These are phyloP conservation scores for Ochetophila trinervis DNA, from an alignment of 306 rosid species.

Conservation along the genomic window DNA sequence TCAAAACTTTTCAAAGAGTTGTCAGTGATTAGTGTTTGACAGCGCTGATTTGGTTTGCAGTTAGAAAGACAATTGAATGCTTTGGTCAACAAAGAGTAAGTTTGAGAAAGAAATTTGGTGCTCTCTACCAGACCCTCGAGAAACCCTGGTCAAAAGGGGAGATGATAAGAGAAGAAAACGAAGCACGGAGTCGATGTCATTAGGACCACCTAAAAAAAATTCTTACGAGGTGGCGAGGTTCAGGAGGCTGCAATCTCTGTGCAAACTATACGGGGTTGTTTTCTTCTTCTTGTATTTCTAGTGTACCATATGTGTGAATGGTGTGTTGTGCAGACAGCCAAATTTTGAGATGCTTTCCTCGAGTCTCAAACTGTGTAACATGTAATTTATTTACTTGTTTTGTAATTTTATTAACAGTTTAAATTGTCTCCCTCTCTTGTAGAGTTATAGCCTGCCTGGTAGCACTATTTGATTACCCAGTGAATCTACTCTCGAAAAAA, in stretches of 20 bases:
- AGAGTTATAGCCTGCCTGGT: no score
- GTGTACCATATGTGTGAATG: constrained; percentile 39
- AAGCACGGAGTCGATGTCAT: not conserved
- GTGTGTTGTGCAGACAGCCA: constrained; percentile 27
- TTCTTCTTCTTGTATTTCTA: constrained; percentile 20
- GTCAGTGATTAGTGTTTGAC: not conserved
- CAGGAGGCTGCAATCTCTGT: constrained; percentile 1
- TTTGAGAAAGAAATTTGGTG: constrained; percentile 5
- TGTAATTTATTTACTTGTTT: constrained; percentile 29
- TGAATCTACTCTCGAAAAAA: no score
- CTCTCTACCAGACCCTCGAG: not conserved
- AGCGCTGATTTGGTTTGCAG: constrained; percentile 22
- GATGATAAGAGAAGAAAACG: not conserved
- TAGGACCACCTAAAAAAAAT: not conserved
- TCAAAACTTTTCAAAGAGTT: not conserved
- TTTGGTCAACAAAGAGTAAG: constrained; percentile 29
- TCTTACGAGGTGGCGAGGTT: constrained; percentile 1
- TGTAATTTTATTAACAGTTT: constrained; percentile 32
- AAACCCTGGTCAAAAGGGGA: not conserved
- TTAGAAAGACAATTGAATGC: constrained; percentile 43
- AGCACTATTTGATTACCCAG: no score
- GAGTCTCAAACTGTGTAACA: constrained; percentile 21
- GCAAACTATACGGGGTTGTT: constrained; percentile 4
- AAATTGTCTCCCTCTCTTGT: not conserved
- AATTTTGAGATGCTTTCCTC: constrained; percentile 36